Percentiles rank a stretch among this genome's conserved stretches.
These are phyloP conservation scores for Backusella liffmaniae DNA, from an alignment of 192 early-diverging fungal genomes.

Conservation along the genomic window DNA sequence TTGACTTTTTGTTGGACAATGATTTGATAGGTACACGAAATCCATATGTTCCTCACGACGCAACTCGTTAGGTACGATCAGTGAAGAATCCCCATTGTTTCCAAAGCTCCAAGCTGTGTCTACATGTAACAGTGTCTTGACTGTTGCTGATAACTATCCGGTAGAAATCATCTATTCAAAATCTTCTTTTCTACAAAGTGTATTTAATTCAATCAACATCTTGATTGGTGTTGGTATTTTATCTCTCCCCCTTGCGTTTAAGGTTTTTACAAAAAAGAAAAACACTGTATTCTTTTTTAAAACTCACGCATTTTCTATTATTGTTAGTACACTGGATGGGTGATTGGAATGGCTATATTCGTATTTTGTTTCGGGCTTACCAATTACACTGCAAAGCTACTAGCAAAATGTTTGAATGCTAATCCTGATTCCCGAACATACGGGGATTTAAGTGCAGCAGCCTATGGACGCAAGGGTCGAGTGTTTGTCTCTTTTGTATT, in stretches of 20 bases:
- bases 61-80: conserved; percentile 7
- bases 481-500: conserved; percentile 33
- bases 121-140: conserved; percentile 23
- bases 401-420: conserved; percentile 49
- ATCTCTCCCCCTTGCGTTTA: conserved; percentile 58
- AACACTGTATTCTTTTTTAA: not conserved
- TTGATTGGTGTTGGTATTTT: conserved; percentile 68
- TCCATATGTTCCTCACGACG: conserved; percentile 7
- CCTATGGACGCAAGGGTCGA: conserved; percentile 34
- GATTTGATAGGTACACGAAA: not conserved
- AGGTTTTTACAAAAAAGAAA: conserved; percentile 22
- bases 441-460: conserved; percentile 41
- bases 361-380: conserved; percentile 42
- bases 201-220: conserved; percentile 62
- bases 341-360: conserved; percentile 51
- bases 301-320: not conserved
- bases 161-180: conserved; percentile 20
- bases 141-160: conserved; percentile 30
- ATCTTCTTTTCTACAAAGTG: conserved; percentile 45
- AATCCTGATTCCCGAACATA: conserved; percentile 40
- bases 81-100: conserved; percentile 15
- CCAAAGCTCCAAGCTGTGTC: conserved; percentile 13
- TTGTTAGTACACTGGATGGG: conserved; percentile 53
- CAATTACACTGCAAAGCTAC: conserved; percentile 59
- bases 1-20: not conserved